Percentiles rank a stretch among this genome's conserved stretches.
Conservation (phyloP, 768 basidiomycete species). For the Lentinula detonsa region DNA sequence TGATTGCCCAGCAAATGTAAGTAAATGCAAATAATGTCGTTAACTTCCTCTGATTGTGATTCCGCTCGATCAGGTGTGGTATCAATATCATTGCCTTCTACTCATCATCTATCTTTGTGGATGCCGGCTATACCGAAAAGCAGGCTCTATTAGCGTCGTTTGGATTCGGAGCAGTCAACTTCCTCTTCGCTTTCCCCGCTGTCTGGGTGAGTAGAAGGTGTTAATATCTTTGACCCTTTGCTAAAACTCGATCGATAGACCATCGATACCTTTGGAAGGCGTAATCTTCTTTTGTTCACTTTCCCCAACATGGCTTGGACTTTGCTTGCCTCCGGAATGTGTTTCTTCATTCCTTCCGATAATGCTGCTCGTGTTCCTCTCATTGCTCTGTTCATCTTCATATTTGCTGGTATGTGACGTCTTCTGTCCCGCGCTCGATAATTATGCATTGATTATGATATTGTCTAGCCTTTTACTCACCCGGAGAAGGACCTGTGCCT, state of each 20-base stretch:
- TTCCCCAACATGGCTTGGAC: slow-evolving; percentile 81
- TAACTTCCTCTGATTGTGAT: slow-evolving; percentile 39
- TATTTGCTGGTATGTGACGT: slow-evolving; percentile 17
- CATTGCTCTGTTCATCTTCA: slow-evolving; percentile 29
- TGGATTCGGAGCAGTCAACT: slow-evolving; percentile 66
- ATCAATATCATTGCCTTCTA: slow-evolving; percentile 58
- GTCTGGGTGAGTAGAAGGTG: slow-evolving; percentile 36
- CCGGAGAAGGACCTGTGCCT: slow-evolving; percentile 87
- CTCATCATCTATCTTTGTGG: slow-evolving; percentile 60
- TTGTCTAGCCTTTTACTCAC: slow-evolving; percentile 57
- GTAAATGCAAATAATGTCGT: slow-evolving; percentile 18
- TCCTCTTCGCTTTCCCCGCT: slow-evolving; percentile 61
- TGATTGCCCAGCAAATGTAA: slow-evolving; percentile 24
- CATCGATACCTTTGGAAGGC: slow-evolving; percentile 72
- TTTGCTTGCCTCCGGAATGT: slow-evolving; percentile 70
- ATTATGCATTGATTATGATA: not conserved
- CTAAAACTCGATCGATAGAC: slow-evolving; percentile 27
- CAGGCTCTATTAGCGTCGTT: slow-evolving; percentile 59
- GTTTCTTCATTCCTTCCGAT: slow-evolving; percentile 42
- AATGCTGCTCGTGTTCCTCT: slow-evolving; percentile 33
- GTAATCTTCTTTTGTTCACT: slow-evolving; percentile 69
- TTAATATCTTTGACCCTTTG: slow-evolving; percentile 10
- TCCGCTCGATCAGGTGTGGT: slow-evolving; percentile 25
- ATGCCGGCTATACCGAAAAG: slow-evolving; percentile 47
- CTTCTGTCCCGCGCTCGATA: not conserved